These are phyloP conservation scores for Wickerhamiella alocasiicola DNA, from an alignment of 805 yeast genomes.

Conservation along the genomic window DNA sequence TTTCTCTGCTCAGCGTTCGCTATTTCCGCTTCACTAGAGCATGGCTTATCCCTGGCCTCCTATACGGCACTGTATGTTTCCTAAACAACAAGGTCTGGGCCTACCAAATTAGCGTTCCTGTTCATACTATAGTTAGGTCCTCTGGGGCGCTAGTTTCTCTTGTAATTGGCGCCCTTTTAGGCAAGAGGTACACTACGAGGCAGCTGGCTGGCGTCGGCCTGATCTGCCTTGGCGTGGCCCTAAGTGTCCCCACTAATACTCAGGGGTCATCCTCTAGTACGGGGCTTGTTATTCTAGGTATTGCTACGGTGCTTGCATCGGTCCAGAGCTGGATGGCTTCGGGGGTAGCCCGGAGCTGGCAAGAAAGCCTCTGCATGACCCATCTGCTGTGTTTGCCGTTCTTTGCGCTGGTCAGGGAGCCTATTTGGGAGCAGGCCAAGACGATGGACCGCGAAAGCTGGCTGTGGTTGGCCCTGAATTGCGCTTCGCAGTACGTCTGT, in stretches of 20 bases:
- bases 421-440: slow-evolving; percentile 27
- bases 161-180: slow-evolving; percentile 39
- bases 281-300: slow-evolving; percentile 33
- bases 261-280: background rate
- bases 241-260: slow-evolving; percentile 28
- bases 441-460: slow-evolving; percentile 3
- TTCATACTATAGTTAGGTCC: slow-evolving; percentile 55
- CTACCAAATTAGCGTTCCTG: slow-evolving; percentile 48
- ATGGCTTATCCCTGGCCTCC: slow-evolving; percentile 36
- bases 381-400: slow-evolving; percentile 46
- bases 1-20: slow-evolving; percentile 27
- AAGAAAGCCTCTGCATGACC: slow-evolving; percentile 49
- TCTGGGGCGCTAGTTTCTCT: slow-evolving; percentile 52
- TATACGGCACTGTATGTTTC: slow-evolving; percentile 40
- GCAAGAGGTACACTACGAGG: slow-evolving; percentile 33
- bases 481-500: slow-evolving; percentile 47
- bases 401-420: slow-evolving; percentile 31
- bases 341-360: slow-evolving; percentile 40
- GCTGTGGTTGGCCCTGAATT: slow-evolving; percentile 32
- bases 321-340: slow-evolving; percentile 50
- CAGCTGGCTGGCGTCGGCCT: slow-evolving; percentile 42
- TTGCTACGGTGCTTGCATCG: slow-evolving; percentile 42
- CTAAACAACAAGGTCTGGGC: slow-evolving; percentile 48
- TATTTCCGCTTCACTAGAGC: background rate
- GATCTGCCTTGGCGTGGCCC: slow-evolving; percentile 43